Percentiles rank a stretch among this genome's conserved stretches.
Evolutionary conservation across 352 stramenopile species (phyloP).

Genomic region (Globisporangium camurandrum): DNA sequence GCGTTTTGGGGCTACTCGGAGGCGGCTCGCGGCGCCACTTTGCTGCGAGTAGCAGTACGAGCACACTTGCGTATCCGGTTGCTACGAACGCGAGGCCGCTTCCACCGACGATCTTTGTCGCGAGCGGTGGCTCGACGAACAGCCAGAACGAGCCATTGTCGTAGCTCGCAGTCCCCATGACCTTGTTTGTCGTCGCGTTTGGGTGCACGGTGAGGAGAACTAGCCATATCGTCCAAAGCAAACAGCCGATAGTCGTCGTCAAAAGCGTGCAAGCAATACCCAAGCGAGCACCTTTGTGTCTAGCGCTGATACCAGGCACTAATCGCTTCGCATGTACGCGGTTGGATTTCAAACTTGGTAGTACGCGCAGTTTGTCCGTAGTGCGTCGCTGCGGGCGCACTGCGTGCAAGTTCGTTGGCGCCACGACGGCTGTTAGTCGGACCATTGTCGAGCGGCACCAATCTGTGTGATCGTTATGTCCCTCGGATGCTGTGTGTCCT

Average conservation of each 20-base stretch:
- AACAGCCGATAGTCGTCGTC: conserved; percentile 13
- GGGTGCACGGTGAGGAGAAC: conserved; percentile 20
- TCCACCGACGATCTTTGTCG: conserved; percentile 12
- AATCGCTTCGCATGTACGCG: too few relatives aligned
- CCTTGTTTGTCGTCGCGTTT: conserved; percentile 23
- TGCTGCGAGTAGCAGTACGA: background rate
- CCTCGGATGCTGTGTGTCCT: too few relatives aligned
- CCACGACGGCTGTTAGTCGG: too few relatives aligned
- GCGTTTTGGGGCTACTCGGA: background rate
- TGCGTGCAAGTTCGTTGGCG: too few relatives aligned
- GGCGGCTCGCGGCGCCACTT: background rate
- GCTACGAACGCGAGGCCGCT: conserved; percentile 12
- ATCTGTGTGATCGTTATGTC: too few relatives aligned
- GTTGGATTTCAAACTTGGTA: too few relatives aligned
- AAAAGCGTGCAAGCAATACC: too few relatives aligned
- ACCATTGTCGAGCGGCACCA: too few relatives aligned
- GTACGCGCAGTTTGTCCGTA: too few relatives aligned
- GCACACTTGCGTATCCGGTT: conserved; percentile 18
- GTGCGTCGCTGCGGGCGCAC: too few relatives aligned
- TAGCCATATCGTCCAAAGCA: conserved; percentile 21
- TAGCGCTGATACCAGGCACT: too few relatives aligned
- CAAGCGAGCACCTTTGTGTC: too few relatives aligned
- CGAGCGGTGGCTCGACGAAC: conserved; percentile 17
- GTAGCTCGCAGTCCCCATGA: conserved; percentile 22
- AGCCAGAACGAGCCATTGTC: conserved; percentile 32